Evolutionary conservation across 768 basidiomycete genomes (phyloP), one percentile per base, ranked within the genome.

Genomic region (Rhodotorula sphaerocarpa): DNA sequence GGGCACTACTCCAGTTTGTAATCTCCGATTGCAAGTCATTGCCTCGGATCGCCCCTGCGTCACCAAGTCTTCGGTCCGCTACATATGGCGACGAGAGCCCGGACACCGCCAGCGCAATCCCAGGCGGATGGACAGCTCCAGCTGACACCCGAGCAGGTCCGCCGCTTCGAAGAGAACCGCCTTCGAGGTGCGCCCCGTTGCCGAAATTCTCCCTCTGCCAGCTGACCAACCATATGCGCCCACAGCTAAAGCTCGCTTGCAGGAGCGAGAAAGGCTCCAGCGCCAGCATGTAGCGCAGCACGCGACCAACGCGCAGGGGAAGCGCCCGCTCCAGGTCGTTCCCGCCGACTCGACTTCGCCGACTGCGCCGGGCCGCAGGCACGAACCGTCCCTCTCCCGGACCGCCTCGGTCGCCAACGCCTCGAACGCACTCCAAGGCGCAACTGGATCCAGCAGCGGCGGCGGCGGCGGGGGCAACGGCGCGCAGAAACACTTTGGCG

Each of bases 311-410:
- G 70, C 76, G n/a, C 84, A 88, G 71, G 82, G 82, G 69, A 92
- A 91, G 72, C 82, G 90, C 31, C 83, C 87, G 0, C 75, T 90
- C 5, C 77, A 76, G 47, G 80, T 80, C 31, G 76, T 80, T 4
- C 78, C 84, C 45, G 81, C 82, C n/a, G 76, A 74, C 11, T 83
- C 84, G 31, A 80, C 78, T 18, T 83, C 84, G 23, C 82, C 85
- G 3, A 86, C 86, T 7, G 79, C 76, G 1, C 73, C 72, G 0
- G 30, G 45, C n/a, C 44, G 43, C 3, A 67, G 71, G 16, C 57
- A 69, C 42, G 48, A 30, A 20, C 55, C 67, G 45, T 21, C 36
- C 36, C 43, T 39, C 10, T 39, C 36, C 36, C 9, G 36, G 53
- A 23, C 36, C 53, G 11, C 14, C 54, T 3, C 7, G 45, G 14